These are phyloP conservation scores for Venturia pyrina DNA, from an alignment of 2,329 filamentous ascomycete genomes.

Conservation along the genomic window DNA sequence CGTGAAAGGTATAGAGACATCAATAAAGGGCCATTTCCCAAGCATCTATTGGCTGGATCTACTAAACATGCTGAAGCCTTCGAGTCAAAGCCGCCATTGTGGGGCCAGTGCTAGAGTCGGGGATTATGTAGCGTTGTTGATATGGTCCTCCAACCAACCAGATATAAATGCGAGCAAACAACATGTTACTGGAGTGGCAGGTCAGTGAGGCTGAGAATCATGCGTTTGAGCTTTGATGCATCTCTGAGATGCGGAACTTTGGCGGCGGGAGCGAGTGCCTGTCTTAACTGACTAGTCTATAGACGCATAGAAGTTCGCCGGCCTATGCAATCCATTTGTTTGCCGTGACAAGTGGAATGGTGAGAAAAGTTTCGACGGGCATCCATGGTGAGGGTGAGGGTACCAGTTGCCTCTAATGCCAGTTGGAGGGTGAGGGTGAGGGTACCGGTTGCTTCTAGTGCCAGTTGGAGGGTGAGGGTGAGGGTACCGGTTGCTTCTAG, in stretches of 20 bases:
- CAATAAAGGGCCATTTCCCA: not conserved
- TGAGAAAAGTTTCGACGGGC: not conserved
- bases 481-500: too few relatives aligned
- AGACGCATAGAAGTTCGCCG: not conserved
- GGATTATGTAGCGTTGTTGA: not conserved
- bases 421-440: not conserved
- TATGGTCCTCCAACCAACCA: not conserved
- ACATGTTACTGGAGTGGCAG: not conserved
- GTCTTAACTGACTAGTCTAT: not conserved
- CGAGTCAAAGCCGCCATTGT: not conserved
- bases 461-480: not conserved
- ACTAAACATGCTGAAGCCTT: not conserved
- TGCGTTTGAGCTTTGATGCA: not conserved
- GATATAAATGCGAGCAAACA: not conserved
- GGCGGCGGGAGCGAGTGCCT: not conserved
- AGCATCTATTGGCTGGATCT: slow-evolving; percentile 5
- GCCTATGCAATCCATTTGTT: not conserved
- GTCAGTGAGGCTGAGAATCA: not conserved
- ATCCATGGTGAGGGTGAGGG: not conserved
- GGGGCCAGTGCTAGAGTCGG: not conserved
- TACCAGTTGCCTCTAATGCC: too few relatives aligned
- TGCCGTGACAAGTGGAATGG: not conserved
- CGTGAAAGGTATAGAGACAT: not conserved
- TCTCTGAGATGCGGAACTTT: not conserved
- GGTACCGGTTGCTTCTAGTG: too few relatives aligned